phyloP scores from a whole-genome alignment of 441 rosid species.

The Aquilaria agallochum region DNA sequence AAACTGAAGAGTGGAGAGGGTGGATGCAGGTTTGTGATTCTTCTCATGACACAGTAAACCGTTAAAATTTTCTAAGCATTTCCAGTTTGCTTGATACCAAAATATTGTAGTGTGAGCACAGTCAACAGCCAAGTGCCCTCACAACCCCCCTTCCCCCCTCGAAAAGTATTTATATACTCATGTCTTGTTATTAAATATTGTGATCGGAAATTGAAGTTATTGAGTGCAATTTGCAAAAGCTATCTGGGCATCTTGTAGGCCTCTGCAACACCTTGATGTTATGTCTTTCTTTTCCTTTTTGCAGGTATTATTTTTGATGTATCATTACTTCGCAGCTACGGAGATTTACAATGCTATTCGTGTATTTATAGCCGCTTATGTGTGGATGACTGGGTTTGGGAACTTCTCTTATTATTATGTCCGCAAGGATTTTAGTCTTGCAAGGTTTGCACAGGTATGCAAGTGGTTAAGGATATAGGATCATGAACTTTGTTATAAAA shows the following conservation, averaged over 20 bases:
- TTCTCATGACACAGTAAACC: conserved; percentile 12
- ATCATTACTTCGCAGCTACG: conserved; percentile 79
- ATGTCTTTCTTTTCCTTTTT: conserved; percentile 20
- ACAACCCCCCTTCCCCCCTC: too few species aligned
- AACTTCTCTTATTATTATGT: conserved; percentile 77
- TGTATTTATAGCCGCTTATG: conserved; percentile 75
- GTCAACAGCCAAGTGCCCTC: too few species aligned
- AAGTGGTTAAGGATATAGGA: conserved; percentile 7
- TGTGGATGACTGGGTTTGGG: conserved; percentile 92
- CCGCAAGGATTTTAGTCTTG: conserved; percentile 77
- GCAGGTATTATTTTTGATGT: conserved; percentile 79
- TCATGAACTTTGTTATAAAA: conserved; percentile 10
- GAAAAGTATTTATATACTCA: too few species aligned
- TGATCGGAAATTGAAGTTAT: too few species aligned
- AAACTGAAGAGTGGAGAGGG: conserved; percentile 91
- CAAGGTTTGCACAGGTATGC: conserved; percentile 76
- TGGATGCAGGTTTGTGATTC: conserved; percentile 82
- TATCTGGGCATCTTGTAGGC: conserved; percentile 13
- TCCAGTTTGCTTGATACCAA: not conserved
- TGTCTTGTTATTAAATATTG: too few species aligned
- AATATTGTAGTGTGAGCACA: too few species aligned
- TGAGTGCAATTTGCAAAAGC: not conserved
- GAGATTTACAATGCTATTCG: conserved; percentile 81
- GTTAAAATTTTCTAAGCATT: conserved; percentile 12
- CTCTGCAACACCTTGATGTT: not conserved